Evolutionary conservation across 305 asterid genomes (phyloP), one percentile per base, ranked within the genome.

Genomic region (Rubia tinctorum): DNA sequence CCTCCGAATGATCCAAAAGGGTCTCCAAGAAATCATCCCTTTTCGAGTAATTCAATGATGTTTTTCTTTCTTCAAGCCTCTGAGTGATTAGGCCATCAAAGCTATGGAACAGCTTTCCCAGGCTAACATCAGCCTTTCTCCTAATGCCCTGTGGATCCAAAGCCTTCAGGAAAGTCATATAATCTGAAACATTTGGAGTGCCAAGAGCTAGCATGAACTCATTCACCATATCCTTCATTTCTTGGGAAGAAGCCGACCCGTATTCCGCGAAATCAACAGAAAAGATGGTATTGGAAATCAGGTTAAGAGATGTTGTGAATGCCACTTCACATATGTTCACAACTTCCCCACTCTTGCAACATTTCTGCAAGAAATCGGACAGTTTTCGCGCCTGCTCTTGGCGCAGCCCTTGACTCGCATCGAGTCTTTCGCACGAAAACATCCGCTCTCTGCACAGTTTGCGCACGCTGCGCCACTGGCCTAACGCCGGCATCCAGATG

Each of bases 381-480:
- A 63, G 68, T 30, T 63, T 7, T 34, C 42, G 5, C 7, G 8
- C 45, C 45, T 63, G 18, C 15, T 63, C 68, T 30, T 13, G 44
- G 6, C 68, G 45, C 0, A 63, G 45, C 8, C 6, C 68, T 13
- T 37, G 20, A 14, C 20, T 63, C 8, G 45, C 68, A 15, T 34
- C 34, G 45, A 63, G 44, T 23, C 68, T 12, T 34, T 30, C 45
- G 11, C 15, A 34, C 0, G 45, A 63, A 63, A 63, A 63, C 0
- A 63, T 5, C 9, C 40, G 39, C 9, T 63, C 68, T 20, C 6
- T 30, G 68, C 44, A 63, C n/a, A 63, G 68, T 34, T 63, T 83
- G 0, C 85, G 68, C 17, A 81, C 72, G 58, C 77, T 81, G 6
- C 84, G 79, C 86, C 89, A 80, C 2, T 68, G 80, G 10, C 7